Evolutionary conservation across 164 flowering plant species (phyloP), one percentile per base, ranked within the genome.

Genomic region (Piper longum): DNA sequence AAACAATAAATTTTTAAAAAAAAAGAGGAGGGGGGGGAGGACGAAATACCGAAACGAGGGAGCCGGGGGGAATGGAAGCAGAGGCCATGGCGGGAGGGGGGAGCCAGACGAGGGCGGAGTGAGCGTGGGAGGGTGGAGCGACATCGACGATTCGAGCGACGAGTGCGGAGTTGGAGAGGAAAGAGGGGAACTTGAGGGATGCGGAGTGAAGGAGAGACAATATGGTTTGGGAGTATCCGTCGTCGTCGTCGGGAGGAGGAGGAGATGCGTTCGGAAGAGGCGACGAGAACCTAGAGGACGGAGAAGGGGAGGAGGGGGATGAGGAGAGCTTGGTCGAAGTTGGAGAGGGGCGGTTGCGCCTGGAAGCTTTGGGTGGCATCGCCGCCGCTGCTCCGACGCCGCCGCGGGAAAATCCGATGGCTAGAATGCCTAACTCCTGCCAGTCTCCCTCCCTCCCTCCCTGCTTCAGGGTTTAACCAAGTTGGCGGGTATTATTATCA

Each of bases 21-120:
- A 41, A 54, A 39, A 52, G 51, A 43, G 39, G 8, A 8, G n/a
- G 3, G 39, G 11, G 19, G 26, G 11, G 26, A 60, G 62, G 41
- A 7, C 60, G 56, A 56, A 26, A 65, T 87, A 89, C 98, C 85
- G 98, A 88, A n/a, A 90, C 96, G 17, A 75, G 62, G 45, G 88
- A 80, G 51, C 82, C 90, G 16, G 84, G 85, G 16, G 60, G n/a
- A 19, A 89, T 61, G 16, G 81, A 77, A 66, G 78, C 65, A 43
- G 90, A 59, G 57, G 74, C 71, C 86, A 93, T 81, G 42, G 85
- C 77, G 39, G 85, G 41, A 51, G 89, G 85, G 0, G 97, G 84
- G 4, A 93, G 78, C 91, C 96, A 93, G 65, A 93, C 68, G 43
- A 62, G 79, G 69, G 78, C 79, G 72, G 56, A 77, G 79, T 73